phyloP scores from a whole-genome alignment of 495 filamentous ascomycete species.

The Xylona heveae region DNA sequence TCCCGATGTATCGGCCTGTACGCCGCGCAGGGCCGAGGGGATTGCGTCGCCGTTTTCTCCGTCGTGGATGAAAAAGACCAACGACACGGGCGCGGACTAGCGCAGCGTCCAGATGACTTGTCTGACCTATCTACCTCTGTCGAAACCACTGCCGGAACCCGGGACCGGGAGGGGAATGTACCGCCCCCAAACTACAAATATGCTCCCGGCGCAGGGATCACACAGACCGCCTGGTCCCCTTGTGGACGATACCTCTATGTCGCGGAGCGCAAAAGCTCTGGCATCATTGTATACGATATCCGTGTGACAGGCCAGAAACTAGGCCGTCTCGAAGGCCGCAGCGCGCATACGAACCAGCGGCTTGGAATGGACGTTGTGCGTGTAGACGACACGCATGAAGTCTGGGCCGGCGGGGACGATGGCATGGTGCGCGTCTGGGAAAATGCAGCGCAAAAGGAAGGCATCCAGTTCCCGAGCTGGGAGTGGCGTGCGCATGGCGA shows the following conservation, averaged over 20 bases:
- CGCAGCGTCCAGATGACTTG: no score
- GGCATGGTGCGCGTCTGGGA: conserved; percentile 62
- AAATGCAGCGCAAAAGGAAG: conserved; percentile 31
- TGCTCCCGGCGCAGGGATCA: conserved; percentile 46
- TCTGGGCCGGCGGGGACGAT: conserved; percentile 73
- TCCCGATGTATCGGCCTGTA: conserved; percentile 60
- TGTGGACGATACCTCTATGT: conserved; percentile 79
- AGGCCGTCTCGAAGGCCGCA: conserved; percentile 46
- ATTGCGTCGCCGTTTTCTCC: conserved; percentile 45
- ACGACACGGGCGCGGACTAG: background rate
- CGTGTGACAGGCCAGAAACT: conserved; percentile 48
- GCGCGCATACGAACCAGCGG: conserved; percentile 54
- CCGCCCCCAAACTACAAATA: conserved; percentile 18
- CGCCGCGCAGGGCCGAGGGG: conserved; percentile 40
- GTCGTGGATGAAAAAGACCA: conserved; percentile 12
- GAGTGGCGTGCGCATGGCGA: conserved; percentile 37
- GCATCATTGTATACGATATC: conserved; percentile 66
- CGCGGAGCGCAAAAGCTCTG: conserved; percentile 59
- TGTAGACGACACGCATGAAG: conserved; percentile 31
- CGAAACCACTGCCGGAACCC: background rate
- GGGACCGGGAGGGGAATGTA: conserved; percentile 11
- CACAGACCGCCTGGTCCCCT: conserved; percentile 56
- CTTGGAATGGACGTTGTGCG: conserved; percentile 46
- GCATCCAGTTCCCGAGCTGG: conserved; percentile 30
- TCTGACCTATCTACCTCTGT: no score